These are phyloP conservation scores for Pyricularia pennisetigena DNA, from an alignment of 2,329 filamentous ascomycete genomes.

Conservation along the genomic window DNA sequence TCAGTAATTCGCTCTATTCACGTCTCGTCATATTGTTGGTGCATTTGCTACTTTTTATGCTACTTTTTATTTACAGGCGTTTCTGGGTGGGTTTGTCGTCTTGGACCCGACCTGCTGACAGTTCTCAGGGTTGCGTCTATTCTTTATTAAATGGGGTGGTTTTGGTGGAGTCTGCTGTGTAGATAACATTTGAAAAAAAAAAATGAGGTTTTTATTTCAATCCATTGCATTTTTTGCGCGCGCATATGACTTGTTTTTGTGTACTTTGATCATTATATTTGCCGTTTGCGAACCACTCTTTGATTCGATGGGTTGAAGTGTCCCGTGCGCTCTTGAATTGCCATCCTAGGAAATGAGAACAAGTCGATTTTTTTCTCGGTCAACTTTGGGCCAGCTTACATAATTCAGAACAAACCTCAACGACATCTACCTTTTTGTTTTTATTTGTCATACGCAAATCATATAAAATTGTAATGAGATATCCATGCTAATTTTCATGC, in stretches of 20 bases:
- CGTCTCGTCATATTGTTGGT: background rate
- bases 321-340: background rate
- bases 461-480: background rate
- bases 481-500: background rate
- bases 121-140: background rate
- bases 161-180: background rate
- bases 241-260: too few relatives aligned
- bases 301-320: background rate
- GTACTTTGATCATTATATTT: too few relatives aligned
- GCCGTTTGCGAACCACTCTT: too few relatives aligned
- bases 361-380: background rate
- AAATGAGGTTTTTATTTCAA: background rate
- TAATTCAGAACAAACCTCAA: background rate
- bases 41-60: background rate
- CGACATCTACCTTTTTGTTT: background rate
- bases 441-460: too few relatives aligned
- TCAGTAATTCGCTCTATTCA: background rate
- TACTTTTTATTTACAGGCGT: background rate
- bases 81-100: background rate
- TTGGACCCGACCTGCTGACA: background rate
- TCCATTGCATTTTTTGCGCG: background rate
- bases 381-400: background rate
- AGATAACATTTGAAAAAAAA: background rate
- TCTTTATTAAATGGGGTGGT: background rate
- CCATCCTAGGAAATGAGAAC: background rate